Conservation (phyloP, 805 yeast genomes). For the Yarrowia yakushimensis region DNA sequence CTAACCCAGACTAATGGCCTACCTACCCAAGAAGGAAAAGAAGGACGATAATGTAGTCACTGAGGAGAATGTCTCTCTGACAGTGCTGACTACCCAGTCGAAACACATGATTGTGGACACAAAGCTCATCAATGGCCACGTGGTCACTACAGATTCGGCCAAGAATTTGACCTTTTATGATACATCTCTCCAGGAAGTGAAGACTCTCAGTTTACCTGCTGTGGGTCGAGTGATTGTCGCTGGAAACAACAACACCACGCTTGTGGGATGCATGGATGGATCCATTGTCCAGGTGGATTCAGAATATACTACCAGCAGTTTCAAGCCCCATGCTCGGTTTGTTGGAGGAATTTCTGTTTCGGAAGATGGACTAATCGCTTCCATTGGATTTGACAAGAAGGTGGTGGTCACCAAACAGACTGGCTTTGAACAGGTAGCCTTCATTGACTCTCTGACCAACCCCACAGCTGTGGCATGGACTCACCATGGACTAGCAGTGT, state of each 20-base stretch:
- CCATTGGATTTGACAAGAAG: conserved; percentile 3
- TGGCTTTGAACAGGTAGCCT: background rate
- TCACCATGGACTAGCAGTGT: background rate
- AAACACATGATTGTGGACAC: conserved; percentile 15
- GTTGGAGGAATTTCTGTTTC: conserved; percentile 3
- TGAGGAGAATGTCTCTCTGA: background rate
- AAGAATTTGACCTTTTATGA: background rate
- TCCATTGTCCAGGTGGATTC: background rate
- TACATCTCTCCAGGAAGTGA: background rate
- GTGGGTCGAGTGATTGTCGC: conserved; percentile 3
- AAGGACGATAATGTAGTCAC: conserved; percentile 10
- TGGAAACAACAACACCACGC: background rate
- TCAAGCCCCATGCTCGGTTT: conserved; percentile 12
- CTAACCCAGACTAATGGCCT: conserved; percentile 13
- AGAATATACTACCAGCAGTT: background rate
- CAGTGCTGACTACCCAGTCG: background rate
- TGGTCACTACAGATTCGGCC: background rate
- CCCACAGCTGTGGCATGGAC: conserved; percentile 19
- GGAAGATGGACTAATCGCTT: conserved; percentile 3
- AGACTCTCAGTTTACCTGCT: background rate
- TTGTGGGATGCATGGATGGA: conserved; percentile 17
- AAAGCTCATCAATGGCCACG: background rate
- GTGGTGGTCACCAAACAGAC: conserved; percentile 1
- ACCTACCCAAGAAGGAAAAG: background rate
- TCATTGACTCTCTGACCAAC: background rate